Conservation (phyloP, 2,329 filamentous ascomycete species). For the Fusarium longipes region DNA sequence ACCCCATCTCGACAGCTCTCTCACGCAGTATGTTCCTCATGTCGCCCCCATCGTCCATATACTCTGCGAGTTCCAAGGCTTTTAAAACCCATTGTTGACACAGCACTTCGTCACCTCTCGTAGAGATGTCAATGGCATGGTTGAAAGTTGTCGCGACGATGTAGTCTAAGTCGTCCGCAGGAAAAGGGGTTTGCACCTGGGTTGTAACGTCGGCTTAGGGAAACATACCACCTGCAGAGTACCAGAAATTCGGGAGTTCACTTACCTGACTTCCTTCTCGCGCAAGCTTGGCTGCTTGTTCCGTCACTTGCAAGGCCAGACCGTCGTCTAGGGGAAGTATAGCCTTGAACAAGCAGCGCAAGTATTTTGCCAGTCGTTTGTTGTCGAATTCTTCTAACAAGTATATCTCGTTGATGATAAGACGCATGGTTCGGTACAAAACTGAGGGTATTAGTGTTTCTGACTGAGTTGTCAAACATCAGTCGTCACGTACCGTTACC, state of each 20-base stretch:
- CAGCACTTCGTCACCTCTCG: slow-evolving; percentile 62
- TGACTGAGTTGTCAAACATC: neutral
- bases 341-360: slow-evolving; percentile 79
- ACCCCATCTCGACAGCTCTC: slow-evolving; percentile 56
- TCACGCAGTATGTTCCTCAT: slow-evolving; percentile 59
- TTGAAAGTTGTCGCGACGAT: slow-evolving; percentile 78
- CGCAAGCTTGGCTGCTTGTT: slow-evolving; percentile 69
- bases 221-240: slow-evolving; percentile 15
- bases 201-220: slow-evolving; percentile 1
- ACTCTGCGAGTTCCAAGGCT: slow-evolving; percentile 70
- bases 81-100: slow-evolving; percentile 72
- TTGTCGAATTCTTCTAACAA: slow-evolving; percentile 66
- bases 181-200: slow-evolving; percentile 64
- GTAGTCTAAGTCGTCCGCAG: slow-evolving; percentile 78
- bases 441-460: slow-evolving; percentile 51
- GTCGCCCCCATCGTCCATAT: slow-evolving; percentile 64
- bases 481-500: slow-evolving; percentile 57
- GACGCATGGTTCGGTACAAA: slow-evolving; percentile 66
- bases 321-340: slow-evolving; percentile 68
- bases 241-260: neutral
- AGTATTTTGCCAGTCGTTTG: slow-evolving; percentile 76
- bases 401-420: slow-evolving; percentile 77
- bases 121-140: slow-evolving; percentile 74
- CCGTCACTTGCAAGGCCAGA: slow-evolving; percentile 69
- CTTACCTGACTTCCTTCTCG: slow-evolving; percentile 61